Evolutionary conservation across 441 rosid species (phyloP).

Genomic region (Gossypium schwendimanii): DNA sequence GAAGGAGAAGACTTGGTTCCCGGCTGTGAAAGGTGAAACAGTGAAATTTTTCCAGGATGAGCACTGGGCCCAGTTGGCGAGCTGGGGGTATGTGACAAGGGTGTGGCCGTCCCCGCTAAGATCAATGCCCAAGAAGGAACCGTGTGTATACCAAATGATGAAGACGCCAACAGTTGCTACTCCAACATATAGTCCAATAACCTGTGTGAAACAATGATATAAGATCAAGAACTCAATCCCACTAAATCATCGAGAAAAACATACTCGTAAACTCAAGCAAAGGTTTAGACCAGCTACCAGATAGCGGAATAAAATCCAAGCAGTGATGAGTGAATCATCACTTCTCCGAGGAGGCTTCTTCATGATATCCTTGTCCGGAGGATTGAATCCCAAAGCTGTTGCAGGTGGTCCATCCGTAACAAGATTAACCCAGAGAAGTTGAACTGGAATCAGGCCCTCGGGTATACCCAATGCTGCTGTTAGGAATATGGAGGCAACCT

Average conservation of each 20-base stretch:
- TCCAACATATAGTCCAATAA: conserved; percentile 40
- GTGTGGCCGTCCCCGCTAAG: conserved; percentile 40
- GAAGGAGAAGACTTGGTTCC: conserved; percentile 27
- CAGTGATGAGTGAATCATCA: conserved; percentile 36
- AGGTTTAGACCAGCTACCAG: conserved; percentile 26
- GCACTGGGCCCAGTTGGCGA: conserved; percentile 41
- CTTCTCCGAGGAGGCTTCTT: conserved; percentile 44
- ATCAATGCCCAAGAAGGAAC: conserved; percentile 38
- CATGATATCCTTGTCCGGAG: conserved; percentile 44
- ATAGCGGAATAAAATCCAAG: conserved; percentile 47
- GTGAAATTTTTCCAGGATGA: conserved; percentile 39
- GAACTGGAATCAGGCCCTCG: conserved; percentile 43
- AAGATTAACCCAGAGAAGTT: conserved; percentile 51
- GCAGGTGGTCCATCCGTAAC: conserved; percentile 54
- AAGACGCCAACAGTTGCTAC: conserved; percentile 40
- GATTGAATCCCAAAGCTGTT: conserved; percentile 48
- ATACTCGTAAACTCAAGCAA: background rate
- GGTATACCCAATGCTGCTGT: conserved; percentile 50
- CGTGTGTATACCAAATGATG: conserved; percentile 40
- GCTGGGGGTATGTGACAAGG: conserved; percentile 34
- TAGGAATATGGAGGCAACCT: conserved; percentile 43
- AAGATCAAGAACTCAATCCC: background rate
- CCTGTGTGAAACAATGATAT: conserved; percentile 18
- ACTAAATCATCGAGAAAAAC: background rate
- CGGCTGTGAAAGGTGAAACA: conserved; percentile 32